Base-by-base conservation (phyloP, 768 basidiomycete genomes). In the Chalciporus chontae region DNA sequence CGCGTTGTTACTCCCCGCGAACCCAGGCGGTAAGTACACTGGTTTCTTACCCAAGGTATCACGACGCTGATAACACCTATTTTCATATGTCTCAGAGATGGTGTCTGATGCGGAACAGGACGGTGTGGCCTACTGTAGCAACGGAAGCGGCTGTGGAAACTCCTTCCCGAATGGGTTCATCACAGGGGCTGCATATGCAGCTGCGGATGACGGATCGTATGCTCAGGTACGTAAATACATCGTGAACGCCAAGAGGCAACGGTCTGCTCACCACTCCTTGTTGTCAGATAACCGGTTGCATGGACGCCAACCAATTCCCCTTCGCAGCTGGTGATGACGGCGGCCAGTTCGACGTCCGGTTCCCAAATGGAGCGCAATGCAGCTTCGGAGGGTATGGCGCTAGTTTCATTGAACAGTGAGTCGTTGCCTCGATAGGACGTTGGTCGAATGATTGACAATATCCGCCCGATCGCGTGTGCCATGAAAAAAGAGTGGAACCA, bases 321-420 rank as follows among this genome's bases (percentile, higher is more conserved):
- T 72, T 69, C 36, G 59, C 58, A 8, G 58, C 60, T 14, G 56
- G 51, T 17, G 76, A 79, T 37, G 65, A 68, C 4, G 78, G 77
- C 6, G 77, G 78, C 9, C 77, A 79, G 54, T 71, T 77, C 50
- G 78, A 79, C 43, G 66, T 72, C 38, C 71, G 77, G 19, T 79
- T 71, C 56, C 78, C 77, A 2, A 72, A 79, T 43, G 77, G 77
- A n/a, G 77, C 78, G 18, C 74, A 76, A 43, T 79, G 78, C 61
- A 69, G 69, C 3, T 79, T 73, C 50, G 77, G 78, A 37, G 77
- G 77, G 5, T 73, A 71, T 39, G 76, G 71, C 5, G 75, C 76
- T 34, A 79, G 77, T 48, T 79, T 79, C 51, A 77, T 79, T 34
- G 69, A 78, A 58, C 68, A 71, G 78, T 78, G 50, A 56, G 76